A percentile compares a stretch with the other conserved stretches of the same genome.
These are phyloP conservation scores for Populus hybrid DNA, from an alignment of 441 rosid species.

Conservation along the genomic window DNA sequence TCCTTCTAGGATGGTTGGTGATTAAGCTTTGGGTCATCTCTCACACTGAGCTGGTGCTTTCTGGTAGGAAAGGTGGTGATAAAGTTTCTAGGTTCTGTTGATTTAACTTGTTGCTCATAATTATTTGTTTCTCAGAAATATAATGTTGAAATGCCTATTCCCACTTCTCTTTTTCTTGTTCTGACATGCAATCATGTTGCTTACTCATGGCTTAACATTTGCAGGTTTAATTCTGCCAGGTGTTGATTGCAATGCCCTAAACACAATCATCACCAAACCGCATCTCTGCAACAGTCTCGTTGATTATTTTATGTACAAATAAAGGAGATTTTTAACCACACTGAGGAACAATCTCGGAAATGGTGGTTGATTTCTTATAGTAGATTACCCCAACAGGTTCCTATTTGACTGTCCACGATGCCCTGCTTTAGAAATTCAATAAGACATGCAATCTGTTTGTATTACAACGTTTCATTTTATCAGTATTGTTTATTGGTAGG, in stretches of 20 bases:
- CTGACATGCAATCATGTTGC: neutral
- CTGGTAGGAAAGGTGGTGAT: neutral
- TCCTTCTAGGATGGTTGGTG: neutral
- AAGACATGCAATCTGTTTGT: neutral
- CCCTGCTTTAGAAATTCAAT: neutral
- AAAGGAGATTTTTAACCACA: neutral
- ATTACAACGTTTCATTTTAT: neutral
- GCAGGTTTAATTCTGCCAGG: constrained; percentile 36
- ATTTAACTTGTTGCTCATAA: neutral
- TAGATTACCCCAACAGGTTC: neutral
- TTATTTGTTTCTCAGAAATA: neutral
- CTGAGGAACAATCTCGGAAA: too few relatives aligned
- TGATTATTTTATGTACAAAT: constrained; percentile 9
- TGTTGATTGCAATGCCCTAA: constrained; percentile 26
- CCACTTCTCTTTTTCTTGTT: neutral
- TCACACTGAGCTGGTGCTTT: neutral
- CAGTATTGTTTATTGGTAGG: neutral
- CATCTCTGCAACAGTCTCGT: constrained; percentile 20
- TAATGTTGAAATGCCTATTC: neutral
- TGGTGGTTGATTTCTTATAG: neutral
- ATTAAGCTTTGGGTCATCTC: neutral
- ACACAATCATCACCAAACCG: neutral
- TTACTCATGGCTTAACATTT: constrained; percentile 4
- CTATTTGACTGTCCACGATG: neutral
- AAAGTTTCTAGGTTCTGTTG: neutral